These are phyloP conservation scores for Odontarrhena argentea DNA, from an alignment of 345 rosid genomes.

Conservation along the genomic window DNA sequence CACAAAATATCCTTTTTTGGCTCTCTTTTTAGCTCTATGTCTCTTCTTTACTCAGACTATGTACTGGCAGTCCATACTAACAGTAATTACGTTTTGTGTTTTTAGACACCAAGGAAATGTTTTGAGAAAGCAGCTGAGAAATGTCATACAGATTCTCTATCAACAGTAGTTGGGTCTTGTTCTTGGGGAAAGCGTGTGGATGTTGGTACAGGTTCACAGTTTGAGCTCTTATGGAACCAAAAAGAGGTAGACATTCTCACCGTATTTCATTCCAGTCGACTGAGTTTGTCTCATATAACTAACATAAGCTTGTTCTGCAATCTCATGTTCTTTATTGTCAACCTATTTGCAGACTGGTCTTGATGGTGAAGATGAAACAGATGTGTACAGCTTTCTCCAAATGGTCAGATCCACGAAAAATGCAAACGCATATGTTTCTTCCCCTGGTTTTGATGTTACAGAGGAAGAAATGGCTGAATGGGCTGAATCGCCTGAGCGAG, in stretches of 20 bases:
- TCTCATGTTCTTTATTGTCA: conserved; percentile 31
- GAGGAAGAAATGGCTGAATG: conserved; percentile 63
- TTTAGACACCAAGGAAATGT: conserved; percentile 79
- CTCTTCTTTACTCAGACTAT: conserved; percentile 21
- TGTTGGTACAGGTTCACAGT: conserved; percentile 91
- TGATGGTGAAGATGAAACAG: conserved; percentile 47
- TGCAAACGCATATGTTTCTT: conserved; percentile 52
- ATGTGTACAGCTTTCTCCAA: conserved; percentile 73
- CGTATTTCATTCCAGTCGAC: neutral
- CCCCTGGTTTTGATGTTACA: conserved; percentile 69
- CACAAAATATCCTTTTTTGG: no score
- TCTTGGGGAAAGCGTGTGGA: conserved; percentile 93
- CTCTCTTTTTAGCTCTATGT: no score
- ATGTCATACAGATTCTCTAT: conserved; percentile 67
- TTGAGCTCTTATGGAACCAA: conserved; percentile 75
- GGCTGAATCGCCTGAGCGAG: conserved; percentile 71
- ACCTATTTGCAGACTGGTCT: conserved; percentile 51
- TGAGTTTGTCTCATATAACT: conserved; percentile 21
- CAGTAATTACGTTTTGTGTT: conserved; percentile 9
- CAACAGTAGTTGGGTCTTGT: conserved; percentile 88
- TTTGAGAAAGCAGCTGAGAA: conserved; percentile 95
- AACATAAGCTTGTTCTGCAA: conserved; percentile 12
- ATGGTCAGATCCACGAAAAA: conserved; percentile 58
- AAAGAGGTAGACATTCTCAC: conserved; percentile 48
- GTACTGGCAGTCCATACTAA: conserved; percentile 3